Evolutionary conservation across 2,329 filamentous ascomycete species (phyloP), one percentile per base, ranked within the genome.

Genomic region (Stemphylium lycopersici): DNA sequence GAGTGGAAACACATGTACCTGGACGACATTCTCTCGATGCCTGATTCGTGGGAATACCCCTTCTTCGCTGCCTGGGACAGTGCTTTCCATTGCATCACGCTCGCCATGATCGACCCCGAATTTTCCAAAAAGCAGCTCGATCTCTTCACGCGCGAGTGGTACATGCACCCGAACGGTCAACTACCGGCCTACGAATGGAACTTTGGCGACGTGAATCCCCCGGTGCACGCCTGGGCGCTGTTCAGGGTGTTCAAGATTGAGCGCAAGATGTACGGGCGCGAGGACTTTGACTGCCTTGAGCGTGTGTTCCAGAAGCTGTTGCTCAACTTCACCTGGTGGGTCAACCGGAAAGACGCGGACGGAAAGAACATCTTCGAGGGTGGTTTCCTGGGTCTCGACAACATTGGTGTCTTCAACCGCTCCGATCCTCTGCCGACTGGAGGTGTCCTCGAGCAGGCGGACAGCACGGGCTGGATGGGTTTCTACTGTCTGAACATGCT

Each of bases 311-410:
- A 98, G 72, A 98, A 98, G 76, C 78, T 98, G 56, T 81, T 98
- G 20, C 82, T 98, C 59, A 98, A 98, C 79, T 98, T 98, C 75
- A 98, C 95, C 3, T 98, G 95, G 95, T 98, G 93, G 93, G 93
- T 97, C 16, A 98, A 98, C 74, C 89, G 93, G 54, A 98, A 98
- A 77, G 93, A 98, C 68, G 84, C 84, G 10, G 91, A 96, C 8
- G 93, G 92, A 68, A 98, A 98, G 80, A 97, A 98, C 69, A 90
- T 98, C 24, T 98, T 98, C 65, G 95, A 98, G 72, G 95, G 93
- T 63, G 93, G 93, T 38, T 98, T 98, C 81, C 81, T 98, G 6
- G 93, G 93, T 40, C 81, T 98, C 47, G 93, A 98, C 84, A 98
- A 98, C 73, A 98, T 98, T 74, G 95, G 95, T 48, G 79, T 98